These are phyloP conservation scores for Lentinula boryana DNA, from an alignment of 768 basidiomycete species.

Conservation along the genomic window DNA sequence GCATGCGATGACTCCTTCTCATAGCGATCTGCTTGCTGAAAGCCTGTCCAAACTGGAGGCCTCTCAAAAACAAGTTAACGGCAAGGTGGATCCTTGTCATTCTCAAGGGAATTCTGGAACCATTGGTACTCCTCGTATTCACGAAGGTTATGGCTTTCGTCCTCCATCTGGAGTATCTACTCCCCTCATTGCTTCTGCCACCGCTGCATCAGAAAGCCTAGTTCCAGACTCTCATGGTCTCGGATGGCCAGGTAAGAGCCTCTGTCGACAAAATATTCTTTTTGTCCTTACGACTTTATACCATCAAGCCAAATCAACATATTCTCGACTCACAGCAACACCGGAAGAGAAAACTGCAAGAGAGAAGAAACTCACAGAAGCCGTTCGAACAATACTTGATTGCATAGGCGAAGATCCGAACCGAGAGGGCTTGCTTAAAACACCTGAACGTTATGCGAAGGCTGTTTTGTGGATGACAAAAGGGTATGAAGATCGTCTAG, in stretches of 20 bases:
- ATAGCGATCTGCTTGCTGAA: slow-evolving; percentile 36
- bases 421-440: slow-evolving; percentile 86
- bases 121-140: slow-evolving; percentile 28
- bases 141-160: slow-evolving; percentile 83
- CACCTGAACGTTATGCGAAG: slow-evolving; percentile 94
- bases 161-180: slow-evolving; percentile 62
- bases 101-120: neutral
- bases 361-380: slow-evolving; percentile 71
- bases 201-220: slow-evolving; percentile 5
- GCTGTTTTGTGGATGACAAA: slow-evolving; percentile 99
- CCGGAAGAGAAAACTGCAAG: slow-evolving; percentile 65
- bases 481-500: slow-evolving; percentile 93
- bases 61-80: neutral
- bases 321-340: slow-evolving; percentile 78
- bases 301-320: slow-evolving; percentile 77
- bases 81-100: neutral
- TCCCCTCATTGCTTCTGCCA: slow-evolving; percentile 35
- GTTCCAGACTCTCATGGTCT: slow-evolving; percentile 68
- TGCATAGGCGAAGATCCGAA: slow-evolving; percentile 98
- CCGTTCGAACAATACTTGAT: slow-evolving; percentile 89
- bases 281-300: neutral
- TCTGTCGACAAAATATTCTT: slow-evolving; percentile 4
- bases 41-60: slow-evolving; percentile 42
- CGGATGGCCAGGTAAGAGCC: slow-evolving; percentile 78
- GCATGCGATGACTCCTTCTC: slow-evolving; percentile 12